Evolutionary conservation across 225 moss, liverwort and hornwort species (phyloP), one percentile per base, ranked within the genome.

Genomic region (Sphagnum contortum): DNA sequence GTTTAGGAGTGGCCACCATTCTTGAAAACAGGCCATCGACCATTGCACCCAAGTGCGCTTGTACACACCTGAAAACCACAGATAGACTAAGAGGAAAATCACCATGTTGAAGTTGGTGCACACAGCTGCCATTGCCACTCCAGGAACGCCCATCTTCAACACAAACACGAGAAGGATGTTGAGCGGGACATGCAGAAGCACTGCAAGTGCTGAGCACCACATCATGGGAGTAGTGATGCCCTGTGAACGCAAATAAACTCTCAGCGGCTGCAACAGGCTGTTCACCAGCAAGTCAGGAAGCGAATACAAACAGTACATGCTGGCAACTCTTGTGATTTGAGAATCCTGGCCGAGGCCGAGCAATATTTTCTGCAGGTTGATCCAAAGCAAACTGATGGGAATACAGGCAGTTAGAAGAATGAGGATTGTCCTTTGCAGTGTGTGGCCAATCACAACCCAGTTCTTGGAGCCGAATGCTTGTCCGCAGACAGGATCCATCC

Each of bases 41-140:
- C 90, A 93, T 0, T 83, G 83, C 2, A 82, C 80, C 88, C 90
- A 93, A 2, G 90, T 93, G 56, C 80, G 78, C 61, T 77, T 82
- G 60, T 86, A 77, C 0, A 80, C 88, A 11, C 89, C 79, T 0
- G 93, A 79, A 74, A 71, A 88, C 86, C 88, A 86, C 64, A 93
- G 67, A 60, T 90, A 93, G 2, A 70, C 72, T 0, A 93, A 62
- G 7, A 90, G 81, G 75, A 90, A 81, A 50, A 88, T 55, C 48
- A 90, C 86, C 90, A 90, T 93, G 80, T 90, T 93, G 68, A 90
- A 88, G 69, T 93, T 90, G 5, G 93, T 90, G 76, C 73, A 80
- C 55, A 93, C 93, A 0, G 93, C 88, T 0, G 93, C 93, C 6
- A 90, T 69, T 2, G 93, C 93, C 9, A 93, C 90, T 4, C 93